Evolutionary conservation across 2,329 filamentous ascomycete species (phyloP).

Genomic region (Xylariaceae sp.): DNA sequence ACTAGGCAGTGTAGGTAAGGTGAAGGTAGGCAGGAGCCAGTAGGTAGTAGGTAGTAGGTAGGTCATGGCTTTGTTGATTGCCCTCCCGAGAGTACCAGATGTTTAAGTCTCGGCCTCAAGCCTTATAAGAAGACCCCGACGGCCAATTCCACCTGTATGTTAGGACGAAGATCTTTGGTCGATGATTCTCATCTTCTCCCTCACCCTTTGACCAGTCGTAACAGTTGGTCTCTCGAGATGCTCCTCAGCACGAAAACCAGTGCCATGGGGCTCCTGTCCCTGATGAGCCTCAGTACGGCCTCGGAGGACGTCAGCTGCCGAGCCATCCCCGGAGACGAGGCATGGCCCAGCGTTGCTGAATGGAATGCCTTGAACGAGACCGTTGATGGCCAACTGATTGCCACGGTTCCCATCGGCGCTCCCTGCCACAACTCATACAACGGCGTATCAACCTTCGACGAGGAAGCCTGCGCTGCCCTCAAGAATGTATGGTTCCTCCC

Average conservation of each 20-base stretch:
- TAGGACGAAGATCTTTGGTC: no score
- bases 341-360: constrained; percentile 43
- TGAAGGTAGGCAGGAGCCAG: no score
- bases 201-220: no score
- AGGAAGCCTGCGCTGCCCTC: constrained; percentile 17
- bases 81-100: no score
- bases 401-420: constrained; percentile 46
- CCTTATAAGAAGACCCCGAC: no score
- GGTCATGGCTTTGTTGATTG: no score
- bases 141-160: no score
- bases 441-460: constrained; percentile 37
- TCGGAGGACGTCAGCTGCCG: constrained; percentile 30
- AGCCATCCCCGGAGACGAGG: constrained; percentile 46
- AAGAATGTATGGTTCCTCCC: constrained; percentile 15
- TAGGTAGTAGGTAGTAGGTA: no score
- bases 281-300: neutral
- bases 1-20: no score
- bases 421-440: constrained; percentile 42
- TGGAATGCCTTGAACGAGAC: constrained; percentile 50
- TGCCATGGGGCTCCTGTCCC: neutral
- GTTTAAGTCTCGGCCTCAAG: no score
- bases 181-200: no score
- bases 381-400: constrained; percentile 45
- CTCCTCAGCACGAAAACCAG: neutral
- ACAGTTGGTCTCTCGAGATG: neutral